Conservation (phyloP, 2,329 filamentous ascomycete species). For the Trichoderma arundinaceum region DNA sequence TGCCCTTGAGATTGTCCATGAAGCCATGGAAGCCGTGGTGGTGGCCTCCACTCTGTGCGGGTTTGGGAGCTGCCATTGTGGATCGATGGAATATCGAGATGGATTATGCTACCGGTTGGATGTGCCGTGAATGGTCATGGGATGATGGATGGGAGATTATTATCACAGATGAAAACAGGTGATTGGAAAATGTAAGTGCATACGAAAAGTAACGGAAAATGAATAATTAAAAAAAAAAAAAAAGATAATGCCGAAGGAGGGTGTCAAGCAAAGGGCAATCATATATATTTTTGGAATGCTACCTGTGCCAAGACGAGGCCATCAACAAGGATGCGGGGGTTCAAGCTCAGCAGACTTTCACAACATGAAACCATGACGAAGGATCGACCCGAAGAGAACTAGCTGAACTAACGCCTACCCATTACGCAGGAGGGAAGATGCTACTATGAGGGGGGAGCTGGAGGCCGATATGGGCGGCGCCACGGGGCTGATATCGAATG, state of each 20-base stretch:
- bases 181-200: neutral
- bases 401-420: slow-evolving; percentile 4
- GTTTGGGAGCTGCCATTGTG: slow-evolving; percentile 11
- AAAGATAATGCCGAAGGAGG: neutral
- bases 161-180: neutral
- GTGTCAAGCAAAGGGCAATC: neutral
- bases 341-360: slow-evolving; percentile 18
- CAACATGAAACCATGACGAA: slow-evolving; percentile 25
- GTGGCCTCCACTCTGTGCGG: slow-evolving; percentile 33
- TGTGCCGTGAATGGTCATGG: neutral
- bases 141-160: neutral
- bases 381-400: slow-evolving; percentile 28
- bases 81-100: neutral
- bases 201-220: neutral
- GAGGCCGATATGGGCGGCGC: slow-evolving; percentile 24
- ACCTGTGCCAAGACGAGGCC: slow-evolving; percentile 39
- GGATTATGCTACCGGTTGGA: neutral
- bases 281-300: neutral
- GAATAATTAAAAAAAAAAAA: neutral
- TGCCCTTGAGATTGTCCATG: slow-evolving; percentile 60
- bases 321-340: slow-evolving; percentile 26
- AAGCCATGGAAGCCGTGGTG: slow-evolving; percentile 45
- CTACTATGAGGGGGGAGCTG: neutral
- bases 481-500: slow-evolving; percentile 18
- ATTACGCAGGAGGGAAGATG: neutral